A percentile compares a stretch with the other conserved stretches of the same genome.
These are phyloP conservation scores for Stephanodiscus minutulus DNA, from an alignment of 108 stramenopile species.

Conservation along the genomic window DNA sequence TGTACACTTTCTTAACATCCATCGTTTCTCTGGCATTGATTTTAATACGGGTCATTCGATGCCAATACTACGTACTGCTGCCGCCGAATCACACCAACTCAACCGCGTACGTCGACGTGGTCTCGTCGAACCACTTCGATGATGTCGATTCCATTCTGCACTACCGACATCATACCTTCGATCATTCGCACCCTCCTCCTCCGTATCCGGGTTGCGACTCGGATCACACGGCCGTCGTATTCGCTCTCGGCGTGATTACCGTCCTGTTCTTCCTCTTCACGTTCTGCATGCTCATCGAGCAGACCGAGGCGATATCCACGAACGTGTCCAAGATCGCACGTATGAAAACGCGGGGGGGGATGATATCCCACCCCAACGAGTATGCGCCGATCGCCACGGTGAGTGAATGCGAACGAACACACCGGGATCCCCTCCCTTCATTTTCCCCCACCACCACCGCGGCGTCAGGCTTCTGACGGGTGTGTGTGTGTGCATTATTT, in stretches of 20 bases:
- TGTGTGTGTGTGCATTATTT: no score
- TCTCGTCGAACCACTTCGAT: not conserved
- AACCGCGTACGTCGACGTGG: not conserved
- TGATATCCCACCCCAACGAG: conserved; percentile 48
- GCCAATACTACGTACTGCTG: conserved; percentile 40
- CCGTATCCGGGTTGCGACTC: conserved; percentile 36
- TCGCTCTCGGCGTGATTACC: conserved; percentile 50
- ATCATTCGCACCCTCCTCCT: conserved; percentile 8
- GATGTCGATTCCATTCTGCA: not conserved
- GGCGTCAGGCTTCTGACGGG: no score
- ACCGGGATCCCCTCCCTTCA: not conserved
- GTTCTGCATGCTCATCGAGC: conserved; percentile 93
- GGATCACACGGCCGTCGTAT: conserved; percentile 15
- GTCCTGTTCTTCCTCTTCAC: conserved; percentile 95
- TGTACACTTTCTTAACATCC: conserved; percentile 85
- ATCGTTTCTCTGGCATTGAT: conserved; percentile 76
- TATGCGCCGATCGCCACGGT: conserved; percentile 65
- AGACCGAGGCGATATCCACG: conserved; percentile 85
- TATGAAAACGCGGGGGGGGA: conserved; percentile 82
- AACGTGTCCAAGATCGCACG: conserved; percentile 93
- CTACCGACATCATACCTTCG: conserved; percentile 3
- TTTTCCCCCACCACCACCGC: not conserved
- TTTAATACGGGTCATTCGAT: conserved; percentile 53
- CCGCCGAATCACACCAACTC: conserved; percentile 18
- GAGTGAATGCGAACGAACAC: not conserved